Base-by-base conservation (phyloP, 352 stramenopile species). In the Phytophthora sp. region DNA sequence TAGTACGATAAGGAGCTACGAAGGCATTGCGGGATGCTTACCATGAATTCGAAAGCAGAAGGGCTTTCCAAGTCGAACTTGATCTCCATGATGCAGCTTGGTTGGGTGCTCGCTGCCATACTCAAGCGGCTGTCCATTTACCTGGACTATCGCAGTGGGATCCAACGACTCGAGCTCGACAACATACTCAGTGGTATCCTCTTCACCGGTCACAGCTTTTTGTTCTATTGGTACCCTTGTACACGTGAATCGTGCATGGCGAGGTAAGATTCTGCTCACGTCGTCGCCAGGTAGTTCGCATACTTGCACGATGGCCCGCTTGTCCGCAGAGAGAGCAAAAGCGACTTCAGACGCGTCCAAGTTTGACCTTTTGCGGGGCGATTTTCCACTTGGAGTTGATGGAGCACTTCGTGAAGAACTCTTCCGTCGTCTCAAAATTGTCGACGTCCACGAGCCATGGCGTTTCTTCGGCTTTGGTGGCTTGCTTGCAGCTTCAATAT, bases 11-110 rank as follows among this genome's bases (percentile, higher is more conserved):
- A 53, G 18, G 24, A 51, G 9, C 7, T n/a, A n/a, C n/a, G n/a
- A n/a, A n/a, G n/a, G n/a, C n/a, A n/a, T n/a, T n/a, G n/a, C n/a
- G n/a, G n/a, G n/a, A n/a, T n/a, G n/a, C n/a, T 42, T 66, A 84
- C 77, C 66, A 48, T 82, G 72, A 28, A 87, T 70, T 13, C 76
- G 69, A 32, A 87, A 88, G 41, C 62, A 72, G 35, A 75, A 74
- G 2, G 50, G 49, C 13, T 61, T 62, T 8, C 77, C 78, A 10
- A 90, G 57, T 24, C 72, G 69, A 24, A 90, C 58, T 24, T 72
- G 68, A 24, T 88, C 81, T 3, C 78, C 76, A 38, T 90, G 76
- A 45, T 73, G 65, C 8, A 90, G 46, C 15, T 72, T 64, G 10
- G 51, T 54, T 9, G 31, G 30, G 1, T 35, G 27, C 27, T 54